phyloP scores from a whole-genome alignment of 2,329 filamentous ascomycete species.

The Fusarium fujikuroi region DNA sequence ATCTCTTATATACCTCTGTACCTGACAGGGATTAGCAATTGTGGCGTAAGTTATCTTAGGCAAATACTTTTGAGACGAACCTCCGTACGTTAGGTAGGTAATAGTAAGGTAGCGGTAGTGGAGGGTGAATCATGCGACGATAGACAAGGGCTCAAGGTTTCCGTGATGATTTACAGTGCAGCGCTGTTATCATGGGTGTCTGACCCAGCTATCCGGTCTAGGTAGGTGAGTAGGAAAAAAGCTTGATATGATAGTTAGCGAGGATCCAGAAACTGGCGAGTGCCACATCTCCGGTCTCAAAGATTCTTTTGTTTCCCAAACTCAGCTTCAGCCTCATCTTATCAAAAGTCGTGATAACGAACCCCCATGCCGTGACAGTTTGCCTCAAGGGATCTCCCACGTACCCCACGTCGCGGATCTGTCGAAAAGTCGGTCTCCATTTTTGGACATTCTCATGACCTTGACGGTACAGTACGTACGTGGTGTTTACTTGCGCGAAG shows the following conservation, averaged over 20 bases:
- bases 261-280: neutral
- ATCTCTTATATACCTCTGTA: no score
- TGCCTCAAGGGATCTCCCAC: neutral
- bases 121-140: conserved; percentile 15
- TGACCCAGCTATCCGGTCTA: conserved; percentile 27
- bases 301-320: neutral
- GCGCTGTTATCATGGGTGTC: conserved; percentile 22
- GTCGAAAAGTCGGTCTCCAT: conserved; percentile 13
- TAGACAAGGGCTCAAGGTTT: conserved; percentile 11
- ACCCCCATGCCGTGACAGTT: conserved; percentile 13
- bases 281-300: conserved; percentile 5
- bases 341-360: conserved; percentile 3
- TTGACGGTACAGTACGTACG: conserved; percentile 4
- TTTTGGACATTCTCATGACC: conserved; percentile 18
- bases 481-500: neutral
- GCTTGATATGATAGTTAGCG: neutral
- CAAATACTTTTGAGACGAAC: no score
- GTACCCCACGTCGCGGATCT: conserved; percentile 36
- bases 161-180: conserved; percentile 29
- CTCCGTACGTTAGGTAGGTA: neutral
- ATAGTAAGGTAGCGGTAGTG: neutral
- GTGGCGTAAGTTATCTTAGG: no score
- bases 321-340: conserved; percentile 20
- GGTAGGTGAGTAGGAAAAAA: conserved; percentile 10
- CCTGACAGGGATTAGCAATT: no score